Evolutionary conservation across 257 asterid species (phyloP), one percentile per base, ranked within the genome.

Genomic region (Solanum lycopersicoides): DNA sequence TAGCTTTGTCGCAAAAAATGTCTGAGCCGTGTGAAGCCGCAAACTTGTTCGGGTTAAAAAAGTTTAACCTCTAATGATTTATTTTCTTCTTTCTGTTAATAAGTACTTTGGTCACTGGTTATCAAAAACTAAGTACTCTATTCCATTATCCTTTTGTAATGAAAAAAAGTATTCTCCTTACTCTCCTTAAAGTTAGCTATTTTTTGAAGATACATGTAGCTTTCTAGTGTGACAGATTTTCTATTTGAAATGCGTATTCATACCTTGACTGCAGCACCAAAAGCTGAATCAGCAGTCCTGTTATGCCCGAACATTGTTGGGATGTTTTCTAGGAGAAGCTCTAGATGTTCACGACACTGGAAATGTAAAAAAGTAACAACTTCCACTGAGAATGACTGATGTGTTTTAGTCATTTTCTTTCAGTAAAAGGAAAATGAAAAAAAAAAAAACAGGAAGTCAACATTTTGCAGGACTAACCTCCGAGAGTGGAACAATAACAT

Each of bases 261-360:
- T 93, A 94, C 99, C 98, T 95, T 92, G 83, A 93, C 92, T 69
- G 98, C 98, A 89, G 99, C 98, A 79, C 99, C 96, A 89, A 96
- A 94, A 44, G 99, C 94, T 25, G 99, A 97, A 88, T 97, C 99
- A 84, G 95, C 94, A 89, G 88, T 94, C 91, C 93, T 93, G 84
- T 88, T 95, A 87, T 91, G 92, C 90, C 95, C 93, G 87, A 97
- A 97, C 96, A 95, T 93, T 35, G 96, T 84, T 50, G 99, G 98
- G 87, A 97, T 95, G 89, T 89, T 95, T 88, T 95, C 98, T 53
- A 97, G 93, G 89, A 97, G 90, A 91, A 90, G 88, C 91, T 95
- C 98, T 47, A 97, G 91, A 92, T 95, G 97, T 89, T 94, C 94
- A 41, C 94, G 96, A 87, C 98, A 95, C 98, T 97, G 93, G 92